Base-by-base conservation (phyloP, 441 rosid species). In the Croton laevigatus region DNA sequence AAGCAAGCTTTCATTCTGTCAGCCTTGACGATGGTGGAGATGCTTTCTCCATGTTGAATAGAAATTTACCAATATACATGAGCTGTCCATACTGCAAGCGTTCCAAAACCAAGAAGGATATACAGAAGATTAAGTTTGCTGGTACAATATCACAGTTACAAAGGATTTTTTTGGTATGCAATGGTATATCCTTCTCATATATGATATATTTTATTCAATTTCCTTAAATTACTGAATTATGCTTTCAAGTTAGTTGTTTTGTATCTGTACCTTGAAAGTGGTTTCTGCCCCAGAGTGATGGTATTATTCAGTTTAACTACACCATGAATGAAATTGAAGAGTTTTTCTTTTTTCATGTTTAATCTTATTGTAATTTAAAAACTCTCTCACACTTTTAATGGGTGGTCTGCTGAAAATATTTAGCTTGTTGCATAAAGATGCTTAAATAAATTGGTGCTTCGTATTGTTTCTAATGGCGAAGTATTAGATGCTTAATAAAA, bases 101-200 rank as follows among this genome's bases (percentile, higher is more conserved):
- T 66, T 66, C 82, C 65, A 84, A 83, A 78, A 79, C 45, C 49
- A 84, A 76, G 69, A 84, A 83, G 64, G 88, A 85, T 73, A 74
- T 71, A 19, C 80, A 79, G 27, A 77, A 82, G 68, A 68, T 77
- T 46, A 87, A 86, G 78, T 92, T 85, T 83, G 91, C 96, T 2
- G 79, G 88, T 77, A 80, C 82, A 10, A 70, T 89, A 70, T 91
- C 97, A 2, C 97, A 91, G 85, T 86, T 92, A 61, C 94, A 86
- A 68, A 84, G 96, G 81, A 88, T 92, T 61, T 87, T 89, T 81
- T 70, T 90, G 96, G 97, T 92, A 85, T 36, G 73, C 71, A 42
- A 59, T 64, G 37, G 53, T 77, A 70, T 55, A 17, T 42, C 34
- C 23, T 36, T 49, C 19, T 60, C 32, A 20, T 62, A 16, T 59